Evolutionary conservation across 805 yeast species (phyloP).

Genomic region (Schwanniomyces sp.): DNA sequence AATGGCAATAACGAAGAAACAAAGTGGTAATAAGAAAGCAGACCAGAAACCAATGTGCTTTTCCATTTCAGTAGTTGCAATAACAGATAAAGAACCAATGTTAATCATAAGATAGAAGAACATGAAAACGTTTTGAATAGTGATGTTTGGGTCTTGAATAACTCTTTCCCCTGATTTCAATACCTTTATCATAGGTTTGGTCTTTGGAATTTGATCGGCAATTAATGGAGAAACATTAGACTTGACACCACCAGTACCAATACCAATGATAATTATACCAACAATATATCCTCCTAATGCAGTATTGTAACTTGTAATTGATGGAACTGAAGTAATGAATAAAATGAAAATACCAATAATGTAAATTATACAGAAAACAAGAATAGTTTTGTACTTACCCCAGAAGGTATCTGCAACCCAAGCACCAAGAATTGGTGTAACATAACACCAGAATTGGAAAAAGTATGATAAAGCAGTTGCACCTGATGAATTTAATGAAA

Average conservation of each 20-base stretch:
- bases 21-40: constrained; percentile 69
- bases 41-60: constrained; percentile 67
- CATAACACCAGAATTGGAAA: constrained; percentile 80
- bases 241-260: constrained; percentile 82
- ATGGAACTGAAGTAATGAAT: constrained; percentile 69
- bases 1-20: constrained; percentile 55
- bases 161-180: constrained; percentile 42
- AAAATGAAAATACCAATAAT: constrained; percentile 61
- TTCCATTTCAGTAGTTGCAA: constrained; percentile 78
- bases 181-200: constrained; percentile 36
- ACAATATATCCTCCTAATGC: constrained; percentile 64
- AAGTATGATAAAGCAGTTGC: constrained; percentile 75
- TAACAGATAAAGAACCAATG: constrained; percentile 70
- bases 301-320: constrained; percentile 46
- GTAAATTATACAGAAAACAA: constrained; percentile 58
- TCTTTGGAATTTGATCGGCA: constrained; percentile 57
- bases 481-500: constrained; percentile 57
- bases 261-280: constrained; percentile 60
- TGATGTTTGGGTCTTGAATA: constrained; percentile 60
- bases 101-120: constrained; percentile 76
- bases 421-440: constrained; percentile 78
- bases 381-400: constrained; percentile 72
- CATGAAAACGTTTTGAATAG: constrained; percentile 74
- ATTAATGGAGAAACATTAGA: constrained; percentile 73
- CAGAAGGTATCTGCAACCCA: constrained; percentile 70